Percentiles rank a stretch among this genome's conserved stretches.
phyloP scores from a whole-genome alignment of 1,139 yeast genomes.

The Yamadazyma membranifaciens region DNA sequence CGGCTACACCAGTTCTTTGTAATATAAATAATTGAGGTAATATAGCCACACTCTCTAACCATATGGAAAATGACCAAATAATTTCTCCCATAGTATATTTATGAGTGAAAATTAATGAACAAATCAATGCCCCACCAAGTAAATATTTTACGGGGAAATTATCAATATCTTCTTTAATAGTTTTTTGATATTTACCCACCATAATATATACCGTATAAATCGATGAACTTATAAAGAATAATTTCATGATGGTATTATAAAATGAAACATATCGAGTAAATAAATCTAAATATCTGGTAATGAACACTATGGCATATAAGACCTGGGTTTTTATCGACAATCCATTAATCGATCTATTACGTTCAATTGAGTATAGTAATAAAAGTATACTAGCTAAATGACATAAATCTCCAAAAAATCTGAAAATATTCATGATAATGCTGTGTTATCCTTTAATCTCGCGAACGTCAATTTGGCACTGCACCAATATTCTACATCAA shows the following conservation, averaged over 20 bases:
- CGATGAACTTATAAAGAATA: constrained; percentile 75
- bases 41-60: constrained; percentile 91
- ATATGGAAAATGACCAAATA: constrained; percentile 73
- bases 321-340: constrained; percentile 86
- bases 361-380: constrained; percentile 67
- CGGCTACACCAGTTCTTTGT: constrained; percentile 88
- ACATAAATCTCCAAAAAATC: constrained; percentile 71
- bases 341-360: constrained; percentile 71
- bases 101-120: constrained; percentile 66
- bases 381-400: constrained; percentile 81
- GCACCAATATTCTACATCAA: too few species aligned
- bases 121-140: constrained; percentile 57
- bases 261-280: constrained; percentile 59
- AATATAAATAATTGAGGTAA: constrained; percentile 89
- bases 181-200: constrained; percentile 58
- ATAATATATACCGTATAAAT: constrained; percentile 73
- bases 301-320: constrained; percentile 72
- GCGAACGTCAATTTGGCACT: not conserved
- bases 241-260: constrained; percentile 78
- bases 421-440: constrained; percentile 48
- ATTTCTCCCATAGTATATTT: constrained; percentile 62
- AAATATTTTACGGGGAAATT: constrained; percentile 76
- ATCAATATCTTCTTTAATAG: constrained; percentile 55
- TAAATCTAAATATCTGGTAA: constrained; percentile 77
- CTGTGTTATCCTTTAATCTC: not conserved